Percentiles rank a stretch among this genome's conserved stretches.
phyloP scores from a whole-genome alignment of 345 rosid species.

The Carallia pectinifolia region DNA sequence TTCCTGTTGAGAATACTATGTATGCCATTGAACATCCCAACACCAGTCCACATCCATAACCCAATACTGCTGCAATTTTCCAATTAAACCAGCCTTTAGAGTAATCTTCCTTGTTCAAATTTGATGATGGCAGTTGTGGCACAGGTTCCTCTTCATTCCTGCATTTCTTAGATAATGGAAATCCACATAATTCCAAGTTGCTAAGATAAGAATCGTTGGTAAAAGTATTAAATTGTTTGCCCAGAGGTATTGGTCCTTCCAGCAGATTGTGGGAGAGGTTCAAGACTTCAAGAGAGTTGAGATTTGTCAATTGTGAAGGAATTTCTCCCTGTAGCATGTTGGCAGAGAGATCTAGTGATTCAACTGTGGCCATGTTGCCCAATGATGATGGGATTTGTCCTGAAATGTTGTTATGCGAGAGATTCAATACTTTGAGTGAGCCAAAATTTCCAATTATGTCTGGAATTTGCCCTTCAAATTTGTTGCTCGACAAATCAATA shows the following conservation, averaged over 20 bases:
- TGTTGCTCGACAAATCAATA: slow-evolving; percentile 17
- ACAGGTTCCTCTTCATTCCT: neutral
- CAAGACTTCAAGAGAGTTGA: neutral
- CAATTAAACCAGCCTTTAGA: slow-evolving; percentile 1
- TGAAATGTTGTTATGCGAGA: slow-evolving; percentile 14
- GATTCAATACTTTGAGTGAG: neutral
- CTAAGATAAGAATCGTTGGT: neutral
- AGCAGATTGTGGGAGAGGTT: neutral
- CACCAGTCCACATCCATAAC: slow-evolving; percentile 3
- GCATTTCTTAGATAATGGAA: slow-evolving; percentile 1
- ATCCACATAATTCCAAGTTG: neutral
- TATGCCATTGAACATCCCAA: neutral
- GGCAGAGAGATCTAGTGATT: slow-evolving; percentile 24
- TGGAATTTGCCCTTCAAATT: slow-evolving; percentile 10
- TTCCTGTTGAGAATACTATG: neutral
- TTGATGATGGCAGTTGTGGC: no score
- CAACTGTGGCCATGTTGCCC: slow-evolving; percentile 8
- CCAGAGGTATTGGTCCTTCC: neutral
- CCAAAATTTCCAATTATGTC: neutral
- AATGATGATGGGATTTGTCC: slow-evolving; percentile 2
- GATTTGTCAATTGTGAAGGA: slow-evolving; percentile 10
- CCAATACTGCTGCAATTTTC: slow-evolving; percentile 1
- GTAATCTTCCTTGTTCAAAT: neutral
- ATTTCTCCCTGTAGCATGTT: slow-evolving; percentile 22
- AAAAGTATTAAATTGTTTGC: neutral